Conservation (phyloP, 2,329 filamentous ascomycete genomes). For the Emydomyces testavorans region DNA sequence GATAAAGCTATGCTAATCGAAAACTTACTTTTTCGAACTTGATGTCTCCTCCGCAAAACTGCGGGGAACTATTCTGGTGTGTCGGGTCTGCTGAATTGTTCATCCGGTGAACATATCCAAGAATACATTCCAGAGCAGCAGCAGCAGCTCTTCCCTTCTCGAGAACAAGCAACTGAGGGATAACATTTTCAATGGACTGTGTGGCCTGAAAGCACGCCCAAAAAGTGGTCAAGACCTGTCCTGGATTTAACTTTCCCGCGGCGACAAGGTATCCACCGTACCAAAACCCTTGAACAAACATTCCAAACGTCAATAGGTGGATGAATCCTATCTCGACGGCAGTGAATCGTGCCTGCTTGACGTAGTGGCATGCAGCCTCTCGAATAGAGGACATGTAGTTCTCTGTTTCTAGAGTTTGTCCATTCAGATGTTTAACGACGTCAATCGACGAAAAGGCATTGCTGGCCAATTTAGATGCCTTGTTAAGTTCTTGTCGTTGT, state of each 20-base stretch:
- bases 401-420: conserved; percentile 55
- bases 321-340: conserved; percentile 62
- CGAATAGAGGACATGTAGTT: conserved; percentile 51
- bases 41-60: conserved; percentile 53
- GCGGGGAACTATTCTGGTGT: conserved; percentile 27
- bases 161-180: conserved; percentile 66
- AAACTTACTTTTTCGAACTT: conserved; percentile 51
- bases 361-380: conserved; percentile 51
- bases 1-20: neutral
- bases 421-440: conserved; percentile 76
- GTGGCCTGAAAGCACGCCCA: conserved; percentile 69
- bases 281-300: conserved; percentile 87
- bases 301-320: conserved; percentile 59
- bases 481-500: conserved; percentile 56
- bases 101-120: conserved; percentile 17
- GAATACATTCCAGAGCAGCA: conserved; percentile 45
- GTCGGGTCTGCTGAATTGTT: conserved; percentile 11
- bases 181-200: conserved; percentile 59
- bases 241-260: conserved; percentile 47
- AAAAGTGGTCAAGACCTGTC: conserved; percentile 69
- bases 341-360: conserved; percentile 55
- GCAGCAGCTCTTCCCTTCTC: conserved; percentile 70
- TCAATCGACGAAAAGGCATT: conserved; percentile 65
- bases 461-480: conserved; percentile 59
- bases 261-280: conserved; percentile 64